Conservation (phyloP, 2,329 filamentous ascomycete genomes). For the Diaporthe helianthi region DNA sequence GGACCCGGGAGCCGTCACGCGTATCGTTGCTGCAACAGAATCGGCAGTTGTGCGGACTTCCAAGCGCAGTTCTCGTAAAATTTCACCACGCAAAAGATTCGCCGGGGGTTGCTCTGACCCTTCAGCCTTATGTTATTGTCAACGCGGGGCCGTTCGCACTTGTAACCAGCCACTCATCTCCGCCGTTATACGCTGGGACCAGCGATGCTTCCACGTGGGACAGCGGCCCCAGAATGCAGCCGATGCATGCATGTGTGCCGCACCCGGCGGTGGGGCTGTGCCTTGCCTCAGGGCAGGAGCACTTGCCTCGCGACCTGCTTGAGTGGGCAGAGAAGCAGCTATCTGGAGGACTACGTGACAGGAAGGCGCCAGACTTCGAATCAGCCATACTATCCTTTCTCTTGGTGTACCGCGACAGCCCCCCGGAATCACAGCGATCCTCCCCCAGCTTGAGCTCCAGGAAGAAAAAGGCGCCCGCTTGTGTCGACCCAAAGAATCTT, state of each 20-base stretch:
- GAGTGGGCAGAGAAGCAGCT: slow-evolving; percentile 26
- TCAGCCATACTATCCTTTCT: slow-evolving; percentile 22
- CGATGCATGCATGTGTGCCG: too few relatives aligned
- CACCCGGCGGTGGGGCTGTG: background rate
- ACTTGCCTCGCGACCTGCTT: background rate
- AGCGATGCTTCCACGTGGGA: background rate
- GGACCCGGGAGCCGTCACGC: background rate
- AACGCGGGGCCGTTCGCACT: background rate
- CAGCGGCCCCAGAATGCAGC: background rate
- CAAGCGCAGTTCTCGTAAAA: background rate
- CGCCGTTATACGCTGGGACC: background rate
- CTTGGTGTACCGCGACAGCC: slow-evolving; percentile 8
- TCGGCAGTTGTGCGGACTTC: background rate
- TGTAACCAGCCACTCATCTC: background rate
- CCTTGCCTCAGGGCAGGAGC: background rate
- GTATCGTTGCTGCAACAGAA: background rate
- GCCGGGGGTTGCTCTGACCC: background rate
- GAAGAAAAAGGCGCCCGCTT: background rate
- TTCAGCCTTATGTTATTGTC: slow-evolving; percentile 7
- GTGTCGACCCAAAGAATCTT: background rate
- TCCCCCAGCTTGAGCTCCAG: too few relatives aligned
- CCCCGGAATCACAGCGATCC: background rate
- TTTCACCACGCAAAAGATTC: slow-evolving; percentile 3
- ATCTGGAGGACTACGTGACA: background rate
- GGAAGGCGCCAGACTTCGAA: slow-evolving; percentile 6